phyloP scores from a whole-genome alignment of 768 basidiomycete genomes.

The Brasilioporus rufonigricans region DNA sequence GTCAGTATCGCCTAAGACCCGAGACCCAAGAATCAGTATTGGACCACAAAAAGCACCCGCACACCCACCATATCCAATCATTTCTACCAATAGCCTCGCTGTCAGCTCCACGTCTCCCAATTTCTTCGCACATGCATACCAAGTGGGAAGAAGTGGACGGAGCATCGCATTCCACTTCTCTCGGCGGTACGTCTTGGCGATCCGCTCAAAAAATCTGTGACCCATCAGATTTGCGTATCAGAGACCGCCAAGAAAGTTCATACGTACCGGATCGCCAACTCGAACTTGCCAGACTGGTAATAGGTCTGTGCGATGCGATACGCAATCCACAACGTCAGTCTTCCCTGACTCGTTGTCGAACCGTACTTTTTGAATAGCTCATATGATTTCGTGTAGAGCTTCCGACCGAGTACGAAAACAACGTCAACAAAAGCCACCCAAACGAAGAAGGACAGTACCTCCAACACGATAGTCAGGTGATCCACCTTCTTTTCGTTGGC shows the following conservation, averaged over 20 bases:
- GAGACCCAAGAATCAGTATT: neutral
- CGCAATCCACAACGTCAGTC: constrained; percentile 88
- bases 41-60: neutral
- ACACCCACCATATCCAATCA: constrained; percentile 70
- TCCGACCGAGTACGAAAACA: neutral
- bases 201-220: constrained; percentile 86
- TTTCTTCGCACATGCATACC: constrained; percentile 81
- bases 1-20: constrained; percentile 41
- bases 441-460: constrained; percentile 44
- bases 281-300: constrained; percentile 73
- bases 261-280: constrained; percentile 78
- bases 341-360: constrained; percentile 55
- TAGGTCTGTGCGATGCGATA: constrained; percentile 89
- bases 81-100: constrained; percentile 75
- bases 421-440: neutral
- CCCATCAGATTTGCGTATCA: neutral
- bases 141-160: constrained; percentile 67
- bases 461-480: constrained; percentile 77
- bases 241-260: neutral
- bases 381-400: constrained; percentile 95
- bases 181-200: constrained; percentile 82
- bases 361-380: constrained; percentile 85
- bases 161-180: constrained; percentile 81
- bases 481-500: constrained; percentile 91
- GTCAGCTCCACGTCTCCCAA: constrained; percentile 76